Base-by-base conservation (phyloP, 2,329 filamentous ascomycete genomes). In the Didymella pomorum region DNA sequence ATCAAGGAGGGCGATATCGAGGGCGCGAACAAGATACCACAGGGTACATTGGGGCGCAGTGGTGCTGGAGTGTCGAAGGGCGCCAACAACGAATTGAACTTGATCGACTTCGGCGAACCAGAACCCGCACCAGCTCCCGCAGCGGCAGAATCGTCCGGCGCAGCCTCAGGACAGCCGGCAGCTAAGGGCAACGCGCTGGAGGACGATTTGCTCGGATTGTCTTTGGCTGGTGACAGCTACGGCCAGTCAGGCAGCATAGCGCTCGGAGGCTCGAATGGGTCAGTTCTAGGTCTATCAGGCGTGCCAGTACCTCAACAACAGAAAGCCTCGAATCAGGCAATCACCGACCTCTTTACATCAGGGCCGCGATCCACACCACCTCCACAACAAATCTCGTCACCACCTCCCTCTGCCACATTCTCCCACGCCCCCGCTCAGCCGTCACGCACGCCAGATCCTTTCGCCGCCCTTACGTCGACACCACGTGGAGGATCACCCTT, bases 1-100 rank as follows among this genome's bases (percentile, higher is more conserved):
- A 88, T 98, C 78, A 99, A 97, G 82, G 96, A 95, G 81, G 95
- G 95, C 21, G 93, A 99, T 71, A 77, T 96, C 43, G 92, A 93
- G 66, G 92, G 82, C 11, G 92, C 95, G 16, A 87, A 89, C 64
- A 91, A 88, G 75, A 90, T 98, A 65, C 92, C 92, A 7, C 89
- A 91, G 72, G 92, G 93, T 26, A 93, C 90, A 14, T 83, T 91
- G 48, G 86, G 89, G 11, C 87, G 86, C 23, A 89, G 85, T 60
- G 81, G 81, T 48, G 86, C 87, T 58, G 84, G 86, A 62, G 83
- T 89, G 45, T 82, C 84, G 67, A 86, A 88, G 79, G 86, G 89
- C 68, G 83, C 86, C 7, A 84, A 87, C 65, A 88, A 92, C 69
- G 93, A 97, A 76, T 80, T 97, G 21, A 98, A 95, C 5, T 80